These are phyloP conservation scores for Russula abietina DNA, from an alignment of 768 basidiomycete genomes.

Conservation along the genomic window DNA sequence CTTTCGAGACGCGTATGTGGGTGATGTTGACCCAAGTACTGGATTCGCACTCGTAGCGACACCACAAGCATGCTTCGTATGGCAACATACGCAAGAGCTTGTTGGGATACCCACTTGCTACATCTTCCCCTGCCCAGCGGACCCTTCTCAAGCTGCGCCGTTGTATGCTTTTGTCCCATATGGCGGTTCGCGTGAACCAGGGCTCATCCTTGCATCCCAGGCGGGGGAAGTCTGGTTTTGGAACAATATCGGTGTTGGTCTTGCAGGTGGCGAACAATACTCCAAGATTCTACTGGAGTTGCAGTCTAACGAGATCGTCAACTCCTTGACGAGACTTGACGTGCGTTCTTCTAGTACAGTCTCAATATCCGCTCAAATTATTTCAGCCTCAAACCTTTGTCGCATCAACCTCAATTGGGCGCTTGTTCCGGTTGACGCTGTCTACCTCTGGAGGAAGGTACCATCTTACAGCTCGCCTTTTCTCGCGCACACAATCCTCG, in stretches of 20 bases:
- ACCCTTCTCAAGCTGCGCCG: conserved; percentile 48
- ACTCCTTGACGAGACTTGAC: conserved; percentile 59
- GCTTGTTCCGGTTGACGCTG: conserved; percentile 56
- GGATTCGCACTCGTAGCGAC: conserved; percentile 73
- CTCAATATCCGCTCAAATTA: conserved; percentile 4
- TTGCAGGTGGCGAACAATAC: conserved; percentile 72
- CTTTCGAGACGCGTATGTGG: conserved; percentile 58
- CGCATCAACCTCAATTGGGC: conserved; percentile 60
- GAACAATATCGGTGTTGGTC: conserved; percentile 79
- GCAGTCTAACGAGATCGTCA: conserved; percentile 51
- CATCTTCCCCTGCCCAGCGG: conserved; percentile 65
- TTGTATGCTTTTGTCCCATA: conserved; percentile 56
- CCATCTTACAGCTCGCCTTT: conserved; percentile 51
- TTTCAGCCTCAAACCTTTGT: conserved; percentile 59
- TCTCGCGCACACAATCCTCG: conserved; percentile 48
- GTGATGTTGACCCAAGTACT: conserved; percentile 63
- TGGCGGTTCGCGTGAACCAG: conserved; percentile 70
- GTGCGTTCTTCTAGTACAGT: conserved; percentile 36
- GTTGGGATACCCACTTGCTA: conserved; percentile 76
- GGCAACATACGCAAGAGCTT: conserved; percentile 73
- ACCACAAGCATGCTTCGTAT: conserved; percentile 70
- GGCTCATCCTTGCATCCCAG: conserved; percentile 70
- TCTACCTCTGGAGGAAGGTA: conserved; percentile 66
- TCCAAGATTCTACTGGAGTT: conserved; percentile 46
- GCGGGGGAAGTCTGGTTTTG: conserved; percentile 76